Base-by-base conservation (phyloP, 2,329 filamentous ascomycete species). In the Blastomyces parvus region DNA sequence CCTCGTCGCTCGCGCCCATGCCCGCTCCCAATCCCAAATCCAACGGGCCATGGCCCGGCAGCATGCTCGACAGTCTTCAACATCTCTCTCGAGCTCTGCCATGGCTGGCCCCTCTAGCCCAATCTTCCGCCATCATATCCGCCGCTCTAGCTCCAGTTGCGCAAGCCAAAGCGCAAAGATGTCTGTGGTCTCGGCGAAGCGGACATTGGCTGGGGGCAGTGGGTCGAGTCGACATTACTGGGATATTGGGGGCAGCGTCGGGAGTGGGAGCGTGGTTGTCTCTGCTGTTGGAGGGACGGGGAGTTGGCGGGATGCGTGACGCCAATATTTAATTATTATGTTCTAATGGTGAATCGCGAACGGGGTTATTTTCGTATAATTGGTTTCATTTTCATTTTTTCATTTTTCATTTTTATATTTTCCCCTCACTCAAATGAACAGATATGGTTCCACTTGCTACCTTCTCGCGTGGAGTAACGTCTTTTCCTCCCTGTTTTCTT, bases 151-250 rank as follows among this genome's bases (percentile, higher is more conserved):
- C 64, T 84, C 86, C 64, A 95, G 89, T 74, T 96, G 91, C 74
- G 91, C 90, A 3, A 96, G 90, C 72, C 90, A 96, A 76, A 95
- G 90, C 74, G 90, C 90, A 8, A 87, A 88, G 74, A 85, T 88
- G 69, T 90, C 86, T 22, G 86, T 84, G 40, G 36, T 79, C 81
- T 90, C 85, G 42, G 86, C 85, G 48, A 81, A 82, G 70, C 80
- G 83, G 61, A 77, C 75, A 0, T 68, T 80, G 62, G 77, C 78
- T 3, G 71, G 74, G 4, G 89, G 86, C 69, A 87, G 85, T 67
- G 83, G 85, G 42, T 92, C 89, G 55, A 90, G 87, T 56, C 80
- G 91, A 61, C 90, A 96, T 73, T 97, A 95, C 74, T 97, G 92
- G 92, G 92, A 96, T 74, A 85, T 96, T 67, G 90, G 90, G 33